Base-by-base conservation (phyloP, 108 stramenopile species). In the Fistulifera solaris region DNA sequence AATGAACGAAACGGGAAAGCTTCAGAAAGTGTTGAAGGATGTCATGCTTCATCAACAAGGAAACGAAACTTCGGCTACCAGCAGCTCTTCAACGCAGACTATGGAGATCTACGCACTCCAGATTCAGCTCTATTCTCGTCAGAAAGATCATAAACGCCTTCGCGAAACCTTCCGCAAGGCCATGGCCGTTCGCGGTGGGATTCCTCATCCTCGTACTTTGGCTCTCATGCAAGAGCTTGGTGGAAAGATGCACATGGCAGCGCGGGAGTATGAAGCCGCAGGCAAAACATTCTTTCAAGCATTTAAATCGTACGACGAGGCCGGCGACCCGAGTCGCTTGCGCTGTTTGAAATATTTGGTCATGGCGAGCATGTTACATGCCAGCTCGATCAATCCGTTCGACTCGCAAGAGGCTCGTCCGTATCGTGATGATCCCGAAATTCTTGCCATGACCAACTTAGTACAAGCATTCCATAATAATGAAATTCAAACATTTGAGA, bases 261-360 rank as follows among this genome's bases (percentile, higher is more conserved):
- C 76, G 27, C 65, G 77, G 12, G 81, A 87, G 54, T 93, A 87
- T 62, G 75, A 89, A 52, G 79, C 72, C 11, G 88, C 85, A 0
- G 72, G 69, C 14, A 85, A 77, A 25, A 78, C 95, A 1, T 94
- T 94, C 63, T 89, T 93, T 52, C 85, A 89, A 49, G 88, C 93
- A n/a, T 96, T 94, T 71, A 94, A 94, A 56, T 77, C 70, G 38
- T 96, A 94, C 72, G 94, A 95, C 66, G 94, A 95, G 68, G 94
- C 94, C 1, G 94, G 94, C 23, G 94, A 95, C 68, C 77, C 76
- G 13, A 66, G 67, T 56, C 72, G 94, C 6, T 58, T 95, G 42
- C 68, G 87, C 16, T 91, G 89, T 62, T 69, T 96, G 15, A 91
- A 93, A 62, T 96, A 96, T 63, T 52, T 94, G 18, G 91, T 96